These are phyloP conservation scores for Aureobasidium sp. DNA, from an alignment of 2,329 filamentous ascomycete species.

Conservation along the genomic window DNA sequence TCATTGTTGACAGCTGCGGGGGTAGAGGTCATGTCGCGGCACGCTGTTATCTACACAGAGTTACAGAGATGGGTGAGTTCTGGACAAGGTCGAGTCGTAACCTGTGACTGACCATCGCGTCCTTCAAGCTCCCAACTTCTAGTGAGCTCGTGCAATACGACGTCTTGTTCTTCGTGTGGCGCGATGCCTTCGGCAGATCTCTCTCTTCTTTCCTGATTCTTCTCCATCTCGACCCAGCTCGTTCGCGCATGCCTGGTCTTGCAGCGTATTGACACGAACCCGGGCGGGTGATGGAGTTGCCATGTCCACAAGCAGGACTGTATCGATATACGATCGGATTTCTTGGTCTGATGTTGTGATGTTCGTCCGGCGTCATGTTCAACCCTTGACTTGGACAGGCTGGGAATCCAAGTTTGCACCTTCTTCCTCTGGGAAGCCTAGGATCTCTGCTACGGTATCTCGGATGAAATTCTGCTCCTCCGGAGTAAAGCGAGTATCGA, in stretches of 20 bases:
- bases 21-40: not conserved
- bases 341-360: not conserved
- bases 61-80: not conserved
- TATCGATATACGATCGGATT: not conserved
- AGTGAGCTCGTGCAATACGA: not conserved
- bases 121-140: not conserved
- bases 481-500: conserved; percentile 25
- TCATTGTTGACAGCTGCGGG: not conserved
- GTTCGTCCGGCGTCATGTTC: not conserved
- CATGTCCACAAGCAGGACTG: not conserved
- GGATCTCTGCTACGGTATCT: conserved; percentile 21
- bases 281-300: not conserved
- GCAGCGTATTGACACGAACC: not conserved
- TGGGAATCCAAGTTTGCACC: not conserved
- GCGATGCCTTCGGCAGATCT: not conserved
- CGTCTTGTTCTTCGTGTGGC: too few relatives aligned
- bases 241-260: not conserved
- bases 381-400: conserved; percentile 1
- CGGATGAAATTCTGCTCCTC: conserved; percentile 27
- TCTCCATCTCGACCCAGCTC: not conserved
- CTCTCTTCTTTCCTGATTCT: not conserved
- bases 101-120: not conserved
- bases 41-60: not conserved
- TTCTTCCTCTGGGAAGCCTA: conserved; percentile 5
- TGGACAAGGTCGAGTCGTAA: too few relatives aligned